Evolutionary conservation across 768 basidiomycete species (phyloP), one percentile per base, ranked within the genome.

Genomic region (Hericium erinaceus): DNA sequence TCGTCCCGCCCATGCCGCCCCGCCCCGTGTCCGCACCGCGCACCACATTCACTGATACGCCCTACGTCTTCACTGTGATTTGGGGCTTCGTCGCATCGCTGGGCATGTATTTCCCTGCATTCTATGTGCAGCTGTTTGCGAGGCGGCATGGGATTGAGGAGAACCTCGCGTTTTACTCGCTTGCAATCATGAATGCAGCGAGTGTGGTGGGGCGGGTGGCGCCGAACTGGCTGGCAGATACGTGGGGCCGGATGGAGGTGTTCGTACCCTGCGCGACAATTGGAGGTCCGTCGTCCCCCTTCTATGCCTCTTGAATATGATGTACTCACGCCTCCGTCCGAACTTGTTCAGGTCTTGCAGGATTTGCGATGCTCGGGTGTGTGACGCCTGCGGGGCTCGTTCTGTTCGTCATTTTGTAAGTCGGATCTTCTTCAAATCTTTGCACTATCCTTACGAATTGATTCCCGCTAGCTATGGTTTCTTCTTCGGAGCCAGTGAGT

Each of bases 401-500:
- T 24, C n/a, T 53, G 10, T 53, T 53, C 39, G 52, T 37, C 11
- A 37, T 53, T 38, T 6, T 39, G 52, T 53, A n/a, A 51, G 49
- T 46, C 44, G 16, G 4, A 22, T 22, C n/a, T 53, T 38, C 15
- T 22, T 22, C 22, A 1, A 22, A 22, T 22, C 22, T 22, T 22
- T 22, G 22, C 22, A 22, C 22, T 2, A 22, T 11, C 6, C 52
- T 18, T 33, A 53, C 5, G 24, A 5, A 3, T 18, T 15, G 11
- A 11, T 8, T 9, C 4, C 39, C 8, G 8, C n/a, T 53, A 53
- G 52, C 33, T 53, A 53, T 39, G 52, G 52, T 16, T 53, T 53
- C 52, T 53, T 53, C 38, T 53, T 53, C 38, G 52, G 52, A 53
- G 52, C 52, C 39, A 53, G 52, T 53, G 38, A 16, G 52, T 38